These are phyloP conservation scores for Kwoniella sp. DNA, from an alignment of 768 basidiomycete genomes.

Conservation along the genomic window DNA sequence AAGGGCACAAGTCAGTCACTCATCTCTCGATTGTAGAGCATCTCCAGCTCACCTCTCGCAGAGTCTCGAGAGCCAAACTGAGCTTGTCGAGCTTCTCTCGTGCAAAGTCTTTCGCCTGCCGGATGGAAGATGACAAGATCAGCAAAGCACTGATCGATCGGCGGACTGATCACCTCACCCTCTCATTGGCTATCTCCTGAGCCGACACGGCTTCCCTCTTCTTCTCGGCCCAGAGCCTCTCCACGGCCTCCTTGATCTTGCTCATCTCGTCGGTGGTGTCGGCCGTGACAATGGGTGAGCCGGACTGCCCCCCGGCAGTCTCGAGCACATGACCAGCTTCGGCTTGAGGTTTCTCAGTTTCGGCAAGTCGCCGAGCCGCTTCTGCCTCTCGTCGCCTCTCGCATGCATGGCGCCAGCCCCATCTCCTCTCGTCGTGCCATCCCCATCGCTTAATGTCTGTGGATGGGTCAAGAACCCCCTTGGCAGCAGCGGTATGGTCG, in stretches of 20 bases:
- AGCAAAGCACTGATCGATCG: not conserved
- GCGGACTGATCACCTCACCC: slow-evolving; percentile 5
- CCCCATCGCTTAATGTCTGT: slow-evolving; percentile 2
- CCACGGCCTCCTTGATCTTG: slow-evolving; percentile 20
- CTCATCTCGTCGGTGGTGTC: slow-evolving; percentile 9
- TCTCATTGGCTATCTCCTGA: slow-evolving; percentile 27
- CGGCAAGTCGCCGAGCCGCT: not conserved
- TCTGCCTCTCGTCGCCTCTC: not conserved
- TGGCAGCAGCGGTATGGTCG: not conserved
- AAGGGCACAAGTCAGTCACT: not conserved
- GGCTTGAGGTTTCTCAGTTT: not conserved
- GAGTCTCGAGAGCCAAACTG: slow-evolving; percentile 23
- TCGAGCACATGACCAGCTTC: too few relatives aligned
- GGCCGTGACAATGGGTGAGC: too few relatives aligned
- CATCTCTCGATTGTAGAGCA: not conserved
- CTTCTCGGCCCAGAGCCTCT: slow-evolving; percentile 28
- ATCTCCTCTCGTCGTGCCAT: slow-evolving; percentile 1
- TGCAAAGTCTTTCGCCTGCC: slow-evolving; percentile 29
- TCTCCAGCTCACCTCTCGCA: slow-evolving; percentile 25
- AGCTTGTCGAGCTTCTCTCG: slow-evolving; percentile 34
- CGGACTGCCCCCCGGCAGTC: too few relatives aligned
- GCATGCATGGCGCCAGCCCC: not conserved
- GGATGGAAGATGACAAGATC: not conserved
- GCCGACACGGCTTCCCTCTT: slow-evolving; percentile 10
- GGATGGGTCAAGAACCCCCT: not conserved